Percentiles rank a stretch among this genome's conserved stretches.
phyloP scores from a whole-genome alignment of 345 rosid species.

The Boechera divaricarpa region DNA sequence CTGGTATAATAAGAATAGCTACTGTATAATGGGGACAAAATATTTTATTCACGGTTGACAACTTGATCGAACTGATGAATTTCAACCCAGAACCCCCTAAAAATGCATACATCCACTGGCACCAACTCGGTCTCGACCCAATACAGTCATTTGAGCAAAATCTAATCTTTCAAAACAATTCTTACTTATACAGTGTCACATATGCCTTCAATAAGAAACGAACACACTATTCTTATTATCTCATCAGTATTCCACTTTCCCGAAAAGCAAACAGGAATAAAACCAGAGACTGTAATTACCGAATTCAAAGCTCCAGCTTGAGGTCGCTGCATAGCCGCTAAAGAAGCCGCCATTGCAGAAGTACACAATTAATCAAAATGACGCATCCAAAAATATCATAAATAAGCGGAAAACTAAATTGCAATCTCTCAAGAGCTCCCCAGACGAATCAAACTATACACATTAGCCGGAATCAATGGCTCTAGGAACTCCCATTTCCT shows the following conservation, averaged over 20 bases:
- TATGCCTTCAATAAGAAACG: neutral
- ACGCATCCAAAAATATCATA: neutral
- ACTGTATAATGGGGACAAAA: neutral
- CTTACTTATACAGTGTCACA: neutral
- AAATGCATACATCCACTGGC: neutral
- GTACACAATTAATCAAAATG: slow-evolving; percentile 13
- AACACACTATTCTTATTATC: slow-evolving; percentile 3
- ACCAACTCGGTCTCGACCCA: slow-evolving; percentile 17
- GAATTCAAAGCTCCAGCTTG: slow-evolving; percentile 67
- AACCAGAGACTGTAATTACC: slow-evolving; percentile 49
- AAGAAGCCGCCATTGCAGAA: slow-evolving; percentile 76
- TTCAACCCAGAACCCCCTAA: neutral
- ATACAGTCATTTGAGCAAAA: slow-evolving; percentile 4
- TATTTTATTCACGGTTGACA: neutral
- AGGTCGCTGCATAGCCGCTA: slow-evolving; percentile 77
- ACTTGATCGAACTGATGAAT: neutral
- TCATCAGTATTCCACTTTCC: slow-evolving; percentile 21
- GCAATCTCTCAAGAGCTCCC: neutral
- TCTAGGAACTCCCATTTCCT: slow-evolving; percentile 9
- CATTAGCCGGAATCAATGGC: slow-evolving; percentile 35
- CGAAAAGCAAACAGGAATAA: slow-evolving; percentile 1
- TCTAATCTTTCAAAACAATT: neutral
- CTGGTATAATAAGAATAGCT: neutral
- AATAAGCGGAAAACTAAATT: slow-evolving; percentile 5
- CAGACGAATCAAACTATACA: slow-evolving; percentile 16